Conservation (phyloP, 2,329 filamentous ascomycete genomes). For the Sporothrix protearum region DNA sequence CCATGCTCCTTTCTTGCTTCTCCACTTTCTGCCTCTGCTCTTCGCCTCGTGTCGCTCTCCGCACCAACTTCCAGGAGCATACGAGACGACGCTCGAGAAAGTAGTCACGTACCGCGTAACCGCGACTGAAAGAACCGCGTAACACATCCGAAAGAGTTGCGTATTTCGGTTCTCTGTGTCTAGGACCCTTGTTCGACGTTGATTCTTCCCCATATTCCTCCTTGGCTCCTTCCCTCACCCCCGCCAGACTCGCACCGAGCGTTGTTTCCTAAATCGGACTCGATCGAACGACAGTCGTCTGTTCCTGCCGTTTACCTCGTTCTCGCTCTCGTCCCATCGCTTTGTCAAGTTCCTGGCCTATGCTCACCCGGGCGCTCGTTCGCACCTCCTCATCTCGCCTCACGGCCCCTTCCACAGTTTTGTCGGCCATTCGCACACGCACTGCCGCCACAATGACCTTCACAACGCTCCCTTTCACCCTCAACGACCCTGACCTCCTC, state of each 20-base stretch:
- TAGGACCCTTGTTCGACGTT: neutral
- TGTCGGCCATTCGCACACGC: neutral
- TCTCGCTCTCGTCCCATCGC: neutral
- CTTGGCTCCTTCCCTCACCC: neutral
- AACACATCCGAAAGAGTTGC: neutral
- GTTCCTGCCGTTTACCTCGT: neutral
- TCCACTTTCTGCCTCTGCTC: neutral
- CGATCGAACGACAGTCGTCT: neutral
- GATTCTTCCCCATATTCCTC: neutral
- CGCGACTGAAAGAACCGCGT: neutral
- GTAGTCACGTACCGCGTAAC: neutral
- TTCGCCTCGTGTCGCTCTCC: slow-evolving; percentile 4
- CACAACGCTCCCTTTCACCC: slow-evolving; percentile 38
- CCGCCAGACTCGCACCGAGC: neutral
- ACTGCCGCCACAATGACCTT: neutral
- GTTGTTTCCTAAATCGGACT: slow-evolving; percentile 5
- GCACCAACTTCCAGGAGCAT: neutral
- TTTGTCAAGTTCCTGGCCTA: neutral
- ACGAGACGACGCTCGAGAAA: neutral
- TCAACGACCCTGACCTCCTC: slow-evolving; percentile 47
- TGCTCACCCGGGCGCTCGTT: neutral
- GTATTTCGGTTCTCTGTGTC: neutral
- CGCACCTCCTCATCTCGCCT: neutral
- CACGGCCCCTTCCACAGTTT: neutral
- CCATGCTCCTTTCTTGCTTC: neutral